Evolutionary conservation across 2,329 filamentous ascomycete species (phyloP), one percentile per base, ranked within the genome.

Genomic region (Neoscytalidium dimidiatum): DNA sequence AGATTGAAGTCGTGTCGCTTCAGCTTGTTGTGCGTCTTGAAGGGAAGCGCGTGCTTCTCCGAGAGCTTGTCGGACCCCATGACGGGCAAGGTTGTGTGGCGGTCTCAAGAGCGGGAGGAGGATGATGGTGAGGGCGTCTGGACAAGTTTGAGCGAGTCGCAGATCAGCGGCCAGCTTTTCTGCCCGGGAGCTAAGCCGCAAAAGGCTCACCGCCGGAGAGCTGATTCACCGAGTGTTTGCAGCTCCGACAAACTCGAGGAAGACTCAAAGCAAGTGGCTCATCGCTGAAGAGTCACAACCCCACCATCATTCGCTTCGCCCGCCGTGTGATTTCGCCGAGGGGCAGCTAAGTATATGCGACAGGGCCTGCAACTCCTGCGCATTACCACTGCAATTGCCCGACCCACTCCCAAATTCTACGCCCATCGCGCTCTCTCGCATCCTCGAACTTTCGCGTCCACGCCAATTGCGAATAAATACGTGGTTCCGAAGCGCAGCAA

Each of bases 1-100:
- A 97, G 83, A 74, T 93, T 90, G 66, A 94, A 85, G 71, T 90
- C 84, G 75, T 95, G 86, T 67, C 95, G 86, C 74, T 89, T 89
- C 23, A 92, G 80, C 78, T 97, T 97, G 80, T 96, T 96, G 67
- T 83, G 85, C 1, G 88, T 82, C 69, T 85, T 86, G 74, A 85
- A 82, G 3, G 84, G 82, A 44, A 82, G 71, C 17, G 77, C 78
- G 57, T 76, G 80, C 71, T 80, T 82, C 31, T 78, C 75, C 41
- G 79, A 81, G 56, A 74, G 73, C 68, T 81, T 81, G 67, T 80
- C 84, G 26, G 80, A 80, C 33, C 79, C 82, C 85, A 87, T 87
- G 38, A 2, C 66, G 64, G 53, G 56, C 41, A 29, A 21, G 19
- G 19, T 9, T 14, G 19, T 19, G 53, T 17, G 44, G 43, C 51